Evolutionary conservation across 768 basidiomycete species (phyloP), one percentile per base, ranked within the genome.

Genomic region (Agrocybe chaxingu): DNA sequence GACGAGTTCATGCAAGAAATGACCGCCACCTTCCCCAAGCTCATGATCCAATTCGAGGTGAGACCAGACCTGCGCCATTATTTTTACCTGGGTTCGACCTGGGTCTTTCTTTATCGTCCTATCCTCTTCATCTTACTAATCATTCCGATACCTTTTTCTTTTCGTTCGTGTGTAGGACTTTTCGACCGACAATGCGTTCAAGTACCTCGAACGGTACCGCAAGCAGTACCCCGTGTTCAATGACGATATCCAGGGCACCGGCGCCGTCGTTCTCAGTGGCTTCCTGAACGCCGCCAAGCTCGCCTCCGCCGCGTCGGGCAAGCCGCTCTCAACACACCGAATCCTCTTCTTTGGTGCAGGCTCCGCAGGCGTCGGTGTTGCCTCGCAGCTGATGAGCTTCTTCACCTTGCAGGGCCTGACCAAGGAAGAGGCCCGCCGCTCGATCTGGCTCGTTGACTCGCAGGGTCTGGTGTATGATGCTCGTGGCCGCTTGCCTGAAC

Each of bases 271-370:
- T 35, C 82, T 98, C 45, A 86, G 85, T 46, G 95, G 95, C 3
- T 87, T 96, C 71, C 65, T 94, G 60, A 92, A 92, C 58, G 95
- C 94, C 35, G 90, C 91, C 18, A 84, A 81, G 54, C 74, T 92
- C 34, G 79, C 89, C 0, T 82, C 84, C 13, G 78, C 71, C 3
- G 87, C 86, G 2, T 86, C 86, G n/a, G 85, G 85, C 4, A 68
- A 70, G 7, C 77, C 87, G 7, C 71, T 92, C 36, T 71, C 73
- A 32, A 80, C 84, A 30, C 94, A 96, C 62, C 82, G 84, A 35
- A 91, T 97, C 60, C 80, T 96, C 38, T 96, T 98, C 78, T 85
- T 92, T 48, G 95, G 95, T 12, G 92, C 94, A 3, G 95, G 95
- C 4, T 89, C 86, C 19, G 90, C 92, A 2, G 94, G 92, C 54